These are phyloP conservation scores for Penicillium mononematosum DNA, from an alignment of 495 filamentous ascomycete genomes.

Conservation along the genomic window DNA sequence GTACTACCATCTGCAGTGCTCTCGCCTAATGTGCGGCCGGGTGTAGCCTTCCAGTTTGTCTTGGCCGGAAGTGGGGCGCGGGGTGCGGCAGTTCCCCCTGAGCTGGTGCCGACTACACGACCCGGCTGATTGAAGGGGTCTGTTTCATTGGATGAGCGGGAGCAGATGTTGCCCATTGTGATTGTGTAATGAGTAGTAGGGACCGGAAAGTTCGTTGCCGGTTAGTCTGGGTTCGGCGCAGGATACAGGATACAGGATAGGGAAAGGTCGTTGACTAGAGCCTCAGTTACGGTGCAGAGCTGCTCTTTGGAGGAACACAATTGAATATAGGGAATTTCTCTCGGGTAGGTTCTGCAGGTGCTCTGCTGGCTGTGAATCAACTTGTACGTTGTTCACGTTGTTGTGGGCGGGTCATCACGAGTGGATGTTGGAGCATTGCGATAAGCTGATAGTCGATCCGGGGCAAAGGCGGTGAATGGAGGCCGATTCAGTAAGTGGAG, in stretches of 20 bases:
- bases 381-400: background rate
- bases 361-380: background rate
- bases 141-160: conserved; percentile 56
- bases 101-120: conserved; percentile 51
- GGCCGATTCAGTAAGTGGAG: background rate
- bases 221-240: background rate
- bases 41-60: conserved; percentile 44
- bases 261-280: background rate
- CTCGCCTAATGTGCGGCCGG: conserved; percentile 57
- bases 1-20: conserved; percentile 21
- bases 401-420: background rate
- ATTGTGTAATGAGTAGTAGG: background rate
- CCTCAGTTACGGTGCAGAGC: background rate
- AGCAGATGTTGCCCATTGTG: conserved; percentile 74
- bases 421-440: conserved; percentile 3
- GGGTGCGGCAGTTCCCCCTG: conserved; percentile 22
- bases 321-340: background rate
- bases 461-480: conserved; percentile 20
- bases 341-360: background rate
- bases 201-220: conserved; percentile 1
- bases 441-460: conserved; percentile 26
- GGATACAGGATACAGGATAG: background rate
- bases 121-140: conserved; percentile 61
- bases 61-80: conserved; percentile 43
- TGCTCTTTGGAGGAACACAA: background rate